A percentile compares a stretch with the other conserved stretches of the same genome.
phyloP scores from a whole-genome alignment of 208 protist genomes.

The Leptomonas pyrrhocoris region DNA sequence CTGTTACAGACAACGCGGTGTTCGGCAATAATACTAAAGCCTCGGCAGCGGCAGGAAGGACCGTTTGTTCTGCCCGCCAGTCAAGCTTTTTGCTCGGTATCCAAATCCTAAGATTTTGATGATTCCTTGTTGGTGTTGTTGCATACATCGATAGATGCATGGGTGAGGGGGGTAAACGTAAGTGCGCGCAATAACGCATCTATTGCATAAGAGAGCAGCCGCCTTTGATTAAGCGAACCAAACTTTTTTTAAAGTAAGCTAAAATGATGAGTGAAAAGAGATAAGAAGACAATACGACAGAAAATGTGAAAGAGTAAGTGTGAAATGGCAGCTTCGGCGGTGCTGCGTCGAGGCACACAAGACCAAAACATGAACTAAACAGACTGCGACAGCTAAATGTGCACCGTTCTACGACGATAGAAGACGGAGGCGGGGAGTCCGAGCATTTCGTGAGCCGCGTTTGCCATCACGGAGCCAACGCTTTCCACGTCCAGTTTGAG shows the following conservation, averaged over 20 bases:
- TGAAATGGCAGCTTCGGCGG: not conserved
- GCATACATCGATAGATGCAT: not conserved
- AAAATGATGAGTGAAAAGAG: too few relatives aligned
- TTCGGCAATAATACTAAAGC: too few relatives aligned
- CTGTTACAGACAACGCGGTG: too few relatives aligned
- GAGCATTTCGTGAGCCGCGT: slow-evolving; percentile 35
- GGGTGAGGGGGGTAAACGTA: not conserved
- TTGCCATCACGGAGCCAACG: slow-evolving; percentile 39
- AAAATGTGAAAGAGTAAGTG: too few relatives aligned
- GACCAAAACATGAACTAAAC: slow-evolving; percentile 6
- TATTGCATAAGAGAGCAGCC: not conserved
- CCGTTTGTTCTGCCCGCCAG: too few relatives aligned
- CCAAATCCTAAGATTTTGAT: too few relatives aligned
- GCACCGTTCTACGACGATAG: slow-evolving; percentile 13
- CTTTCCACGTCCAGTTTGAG: slow-evolving; percentile 62
- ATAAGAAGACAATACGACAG: not conserved
- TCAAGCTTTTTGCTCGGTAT: too few relatives aligned
- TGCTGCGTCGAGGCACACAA: not conserved
- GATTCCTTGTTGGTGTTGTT: too few relatives aligned
- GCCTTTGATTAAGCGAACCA: not conserved
- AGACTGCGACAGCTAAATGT: not conserved
- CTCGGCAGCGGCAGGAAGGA: too few relatives aligned
- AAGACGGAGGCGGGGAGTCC: slow-evolving; percentile 24
- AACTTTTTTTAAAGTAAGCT: too few relatives aligned
- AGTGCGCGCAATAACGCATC: not conserved